Conservation (phyloP, 179 eudicot genomes). For the Gypsophila paniculata region DNA sequence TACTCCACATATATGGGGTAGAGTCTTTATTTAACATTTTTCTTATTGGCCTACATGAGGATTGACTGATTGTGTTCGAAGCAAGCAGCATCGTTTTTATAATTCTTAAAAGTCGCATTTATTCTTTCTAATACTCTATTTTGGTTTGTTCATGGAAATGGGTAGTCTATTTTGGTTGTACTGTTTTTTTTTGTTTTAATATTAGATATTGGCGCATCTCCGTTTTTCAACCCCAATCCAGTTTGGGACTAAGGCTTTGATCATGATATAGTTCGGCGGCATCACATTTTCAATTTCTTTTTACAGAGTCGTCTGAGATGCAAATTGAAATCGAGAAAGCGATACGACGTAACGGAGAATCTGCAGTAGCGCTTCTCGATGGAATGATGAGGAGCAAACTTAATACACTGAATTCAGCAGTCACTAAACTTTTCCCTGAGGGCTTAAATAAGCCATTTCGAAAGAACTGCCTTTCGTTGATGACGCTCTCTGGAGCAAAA, state of each 20-base stretch:
- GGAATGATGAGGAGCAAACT: slow-evolving; percentile 83
- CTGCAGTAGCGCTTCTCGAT: slow-evolving; percentile 72
- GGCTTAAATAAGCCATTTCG: slow-evolving; percentile 84
- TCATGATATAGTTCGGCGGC: background rate
- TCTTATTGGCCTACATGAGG: background rate
- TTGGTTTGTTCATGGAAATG: background rate
- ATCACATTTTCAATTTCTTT: slow-evolving; percentile 9
- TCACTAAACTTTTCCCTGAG: slow-evolving; percentile 64
- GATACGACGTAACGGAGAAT: slow-evolving; percentile 59
- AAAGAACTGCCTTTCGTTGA: slow-evolving; percentile 79
- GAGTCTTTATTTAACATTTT: background rate
- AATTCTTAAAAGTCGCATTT: background rate
- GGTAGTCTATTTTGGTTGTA: background rate
- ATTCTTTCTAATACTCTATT: background rate
- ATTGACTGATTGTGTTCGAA: slow-evolving; percentile 3
- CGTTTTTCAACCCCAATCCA: background rate
- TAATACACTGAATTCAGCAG: slow-evolving; percentile 51
- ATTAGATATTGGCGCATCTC: background rate
- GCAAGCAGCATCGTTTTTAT: background rate
- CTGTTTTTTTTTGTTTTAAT: background rate
- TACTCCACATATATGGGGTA: background rate
- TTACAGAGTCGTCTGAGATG: slow-evolving; percentile 54
- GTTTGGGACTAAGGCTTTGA: background rate
- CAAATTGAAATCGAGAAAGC: slow-evolving; percentile 79
- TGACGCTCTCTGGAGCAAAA: slow-evolving; percentile 98